Evolutionary conservation across 192 early-diverging fungal species (phyloP).

Genomic region (Umbelopsis sp.): DNA sequence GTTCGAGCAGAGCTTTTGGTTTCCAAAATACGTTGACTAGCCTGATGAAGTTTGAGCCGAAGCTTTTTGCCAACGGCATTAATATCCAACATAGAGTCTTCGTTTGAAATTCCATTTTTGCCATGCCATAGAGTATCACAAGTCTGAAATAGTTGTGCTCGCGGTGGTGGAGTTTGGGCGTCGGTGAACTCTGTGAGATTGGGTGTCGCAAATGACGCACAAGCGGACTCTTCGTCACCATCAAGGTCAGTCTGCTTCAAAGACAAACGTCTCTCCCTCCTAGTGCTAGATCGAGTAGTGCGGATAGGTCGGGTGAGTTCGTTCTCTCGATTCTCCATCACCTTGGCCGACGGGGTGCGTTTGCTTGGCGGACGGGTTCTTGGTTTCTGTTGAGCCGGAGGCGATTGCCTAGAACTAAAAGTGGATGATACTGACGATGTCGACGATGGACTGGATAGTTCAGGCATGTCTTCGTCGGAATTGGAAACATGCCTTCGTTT

Average conservation of each 20-base stretch:
- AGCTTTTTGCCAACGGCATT: conserved; percentile 2
- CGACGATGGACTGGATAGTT: conserved; percentile 18
- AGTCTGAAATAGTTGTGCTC: conserved; percentile 16
- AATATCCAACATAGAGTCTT: background rate
- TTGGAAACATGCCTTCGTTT: conserved; percentile 6
- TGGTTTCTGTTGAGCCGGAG: conserved; percentile 19
- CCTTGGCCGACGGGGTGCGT: conserved; percentile 12
- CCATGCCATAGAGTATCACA: conserved; percentile 14
- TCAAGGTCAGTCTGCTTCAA: background rate
- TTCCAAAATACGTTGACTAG: conserved; percentile 17
- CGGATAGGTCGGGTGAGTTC: background rate
- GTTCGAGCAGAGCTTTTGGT: conserved; percentile 8
- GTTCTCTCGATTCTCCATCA: conserved; percentile 16
- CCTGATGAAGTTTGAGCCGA: background rate
- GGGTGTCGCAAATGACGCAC: conserved; percentile 19
- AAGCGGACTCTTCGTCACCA: background rate
- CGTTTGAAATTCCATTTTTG: background rate
- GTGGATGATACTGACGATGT: conserved; percentile 18
- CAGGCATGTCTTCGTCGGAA: conserved; percentile 20
- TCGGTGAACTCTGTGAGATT: conserved; percentile 14
- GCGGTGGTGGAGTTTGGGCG: conserved; percentile 15
- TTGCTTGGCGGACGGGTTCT: conserved; percentile 13
- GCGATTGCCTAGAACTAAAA: conserved; percentile 17
- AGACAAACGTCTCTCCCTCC: conserved; percentile 6
- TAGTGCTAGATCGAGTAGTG: conserved; percentile 12